Evolutionary conservation across 768 basidiomycete genomes (phyloP), one percentile per base, ranked within the genome.

Genomic region (Tulasnella sp.): DNA sequence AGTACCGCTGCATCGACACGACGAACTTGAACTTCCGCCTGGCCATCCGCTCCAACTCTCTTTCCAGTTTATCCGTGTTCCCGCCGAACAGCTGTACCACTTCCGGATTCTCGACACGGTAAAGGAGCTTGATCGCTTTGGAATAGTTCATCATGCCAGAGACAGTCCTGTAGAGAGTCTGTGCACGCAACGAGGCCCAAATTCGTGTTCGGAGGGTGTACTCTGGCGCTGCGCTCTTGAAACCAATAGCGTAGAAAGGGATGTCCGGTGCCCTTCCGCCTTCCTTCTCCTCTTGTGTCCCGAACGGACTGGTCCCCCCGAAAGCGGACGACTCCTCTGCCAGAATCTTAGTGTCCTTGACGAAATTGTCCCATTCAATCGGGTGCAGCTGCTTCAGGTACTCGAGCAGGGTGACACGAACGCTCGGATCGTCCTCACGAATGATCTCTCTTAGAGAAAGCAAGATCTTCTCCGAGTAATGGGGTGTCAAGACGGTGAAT

Each of bases 131-230:
- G 82, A 99, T 98, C 11, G 96, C 96, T 76, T 99, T 99, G 65
- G 89, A 84, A 72, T 99, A 98, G 75, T 99, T 99, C 96, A 98
- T 98, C 90, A 99, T 97, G 53, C 96, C 96, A 34, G 96, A 97
- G 17, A 99, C 95, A 13, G 96, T 99, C 65, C 96, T 84, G 70
- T 99, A 98, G 19, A 99, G 81, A 1, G 96, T 99, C 76, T 99
- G 96, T 17, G 96, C 96, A 56, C 96, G 90, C 8, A 99, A 81
- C 4, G 95, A 97, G 8, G 96, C 94, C 96, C 96, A 99, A 68
- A 99, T 99, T 70, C 96, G 86, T 7, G 96, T 99, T 61, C 96
- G 92, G 13, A 99, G 80, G 1, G 96, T 99, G 71, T 94, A 99
- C 71, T 99, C 96, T 2, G 95, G 96, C 2, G 94, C 91, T 19